phyloP scores from a whole-genome alignment of 768 basidiomycete genomes.

The Thelephora aurantiotincta region DNA sequence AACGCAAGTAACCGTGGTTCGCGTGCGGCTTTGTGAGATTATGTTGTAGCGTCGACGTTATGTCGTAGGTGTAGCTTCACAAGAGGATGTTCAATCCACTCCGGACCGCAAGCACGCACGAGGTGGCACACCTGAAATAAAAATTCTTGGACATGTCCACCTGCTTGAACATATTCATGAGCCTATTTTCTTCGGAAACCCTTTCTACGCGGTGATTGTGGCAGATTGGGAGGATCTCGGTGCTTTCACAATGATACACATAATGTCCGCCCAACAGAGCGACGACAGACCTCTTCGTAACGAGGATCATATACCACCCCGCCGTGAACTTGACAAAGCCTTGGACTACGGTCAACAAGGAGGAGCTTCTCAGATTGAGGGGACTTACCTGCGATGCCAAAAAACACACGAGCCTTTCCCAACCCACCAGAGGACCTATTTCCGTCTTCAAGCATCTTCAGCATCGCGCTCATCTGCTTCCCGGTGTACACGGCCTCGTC shows the following conservation, averaged over 20 bases:
- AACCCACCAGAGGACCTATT: slow-evolving; percentile 83
- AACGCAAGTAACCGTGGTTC: slow-evolving; percentile 39
- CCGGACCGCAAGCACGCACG: not conserved
- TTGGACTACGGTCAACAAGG: slow-evolving; percentile 13
- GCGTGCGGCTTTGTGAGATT: slow-evolving; percentile 57
- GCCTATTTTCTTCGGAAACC: slow-evolving; percentile 76
- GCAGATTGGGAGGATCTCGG: slow-evolving; percentile 68
- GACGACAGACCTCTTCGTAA: slow-evolving; percentile 83
- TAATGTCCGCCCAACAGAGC: slow-evolving; percentile 93
- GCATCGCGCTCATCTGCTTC: slow-evolving; percentile 78
- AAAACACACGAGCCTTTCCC: slow-evolving; percentile 64
- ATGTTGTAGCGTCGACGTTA: slow-evolving; percentile 90
- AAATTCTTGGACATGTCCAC: slow-evolving; percentile 99
- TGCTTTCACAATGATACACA: slow-evolving; percentile 89
- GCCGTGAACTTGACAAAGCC: slow-evolving; percentile 92
- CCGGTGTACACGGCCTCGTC: slow-evolving; percentile 83
- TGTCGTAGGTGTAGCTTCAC: slow-evolving; percentile 83
- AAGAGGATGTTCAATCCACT: slow-evolving; percentile 1
- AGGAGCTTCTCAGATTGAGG: not conserved
- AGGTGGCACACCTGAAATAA: slow-evolving; percentile 67
- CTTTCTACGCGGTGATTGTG: slow-evolving; percentile 77
- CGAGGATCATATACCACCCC: slow-evolving; percentile 90
- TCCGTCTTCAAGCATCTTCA: slow-evolving; percentile 93
- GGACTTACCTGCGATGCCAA: slow-evolving; percentile 62
- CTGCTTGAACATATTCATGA: slow-evolving; percentile 86